phyloP scores from a whole-genome alignment of 768 basidiomycete genomes.

The Kwoniella shandongensis region DNA sequence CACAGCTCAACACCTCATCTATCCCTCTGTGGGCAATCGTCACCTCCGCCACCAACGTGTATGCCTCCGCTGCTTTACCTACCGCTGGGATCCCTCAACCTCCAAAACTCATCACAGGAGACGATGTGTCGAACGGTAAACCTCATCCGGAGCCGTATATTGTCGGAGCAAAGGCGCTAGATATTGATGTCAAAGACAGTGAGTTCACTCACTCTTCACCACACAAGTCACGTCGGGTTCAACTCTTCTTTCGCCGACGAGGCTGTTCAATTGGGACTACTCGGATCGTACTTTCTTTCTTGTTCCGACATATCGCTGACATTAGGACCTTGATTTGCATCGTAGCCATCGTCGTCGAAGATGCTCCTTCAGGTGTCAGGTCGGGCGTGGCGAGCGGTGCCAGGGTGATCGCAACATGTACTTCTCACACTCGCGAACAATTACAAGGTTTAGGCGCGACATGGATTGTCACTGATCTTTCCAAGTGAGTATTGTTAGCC shows the following conservation, averaged over 20 bases:
- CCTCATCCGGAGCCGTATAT: slow-evolving; percentile 88
- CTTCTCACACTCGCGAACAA: slow-evolving; percentile 57
- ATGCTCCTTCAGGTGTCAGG: slow-evolving; percentile 78
- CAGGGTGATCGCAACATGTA: slow-evolving; percentile 76
- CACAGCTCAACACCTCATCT: slow-evolving; percentile 21
- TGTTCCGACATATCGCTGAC: no score
- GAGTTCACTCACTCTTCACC: slow-evolving; percentile 34
- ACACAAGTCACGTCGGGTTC: no score
- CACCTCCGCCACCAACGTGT: slow-evolving; percentile 75
- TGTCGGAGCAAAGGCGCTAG: slow-evolving; percentile 66
- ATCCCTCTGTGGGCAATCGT: slow-evolving; percentile 70
- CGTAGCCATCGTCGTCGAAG: slow-evolving; percentile 73
- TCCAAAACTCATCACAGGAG: slow-evolving; percentile 67
- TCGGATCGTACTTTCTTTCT: no score
- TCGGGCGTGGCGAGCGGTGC: slow-evolving; percentile 76
- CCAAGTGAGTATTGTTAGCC: slow-evolving; percentile 58
- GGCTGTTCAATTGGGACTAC: slow-evolving; percentile 3
- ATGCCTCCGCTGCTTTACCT: slow-evolving; percentile 67
- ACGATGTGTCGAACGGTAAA: slow-evolving; percentile 74
- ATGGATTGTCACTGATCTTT: slow-evolving; percentile 69
- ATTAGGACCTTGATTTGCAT: neutral
- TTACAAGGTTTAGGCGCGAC: slow-evolving; percentile 64
- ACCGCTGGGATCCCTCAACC: slow-evolving; percentile 66
- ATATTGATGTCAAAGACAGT: slow-evolving; percentile 64
- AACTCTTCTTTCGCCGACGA: neutral